Base-by-base conservation (phyloP, 2,329 filamentous ascomycete species). In the Drechslerella coelobrocha region DNA sequence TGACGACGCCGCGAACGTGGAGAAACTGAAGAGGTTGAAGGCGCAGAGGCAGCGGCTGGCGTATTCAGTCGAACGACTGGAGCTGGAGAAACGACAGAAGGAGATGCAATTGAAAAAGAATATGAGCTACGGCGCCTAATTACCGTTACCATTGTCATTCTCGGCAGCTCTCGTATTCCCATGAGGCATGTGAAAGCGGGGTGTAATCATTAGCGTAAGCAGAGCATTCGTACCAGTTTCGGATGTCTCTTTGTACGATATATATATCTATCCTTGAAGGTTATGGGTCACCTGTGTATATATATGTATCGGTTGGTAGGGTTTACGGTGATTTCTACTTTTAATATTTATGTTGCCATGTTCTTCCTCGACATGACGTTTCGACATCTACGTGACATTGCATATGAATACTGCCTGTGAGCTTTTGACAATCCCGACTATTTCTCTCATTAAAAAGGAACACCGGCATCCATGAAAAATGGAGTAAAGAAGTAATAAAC, bases 41-140 rank as follows among this genome's bases (percentile, higher is more conserved):
- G 90, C 92, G 81, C 89, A 91, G 79, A 93, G 91, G 79, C 91
- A 96, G 79, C 86, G 91, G 53, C 80, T 96, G 75, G 88, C 90
- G 78, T 96, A 95, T 81, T 89, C 90, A 26, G 90, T 96, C 17
- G 91, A 94, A 77, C 84, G 92, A 71, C 79, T 97, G 73, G 90
- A 94, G 81, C 78, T 96, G 76, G 91, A 96, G 81, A 89, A 91
- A n/a, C 83, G 87, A 75, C 92, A 96, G 56, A 76, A 76, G 63
- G 74, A 90, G 78, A 83, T 88, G 74, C 87, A 90, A 77, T 78
- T 90, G 80, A 84, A 88, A 78, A 89, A 88, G 84, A 89, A 87
- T 78, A 88, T 89, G 72, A 75, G 73, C 50, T 75, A 75, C 53
- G 71, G 50, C 41, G 31, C 34, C 23, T 56, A 17, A 47, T 39